Conservation (phyloP, 176 grass and related monocot species). For the Triticum turgidum region DNA sequence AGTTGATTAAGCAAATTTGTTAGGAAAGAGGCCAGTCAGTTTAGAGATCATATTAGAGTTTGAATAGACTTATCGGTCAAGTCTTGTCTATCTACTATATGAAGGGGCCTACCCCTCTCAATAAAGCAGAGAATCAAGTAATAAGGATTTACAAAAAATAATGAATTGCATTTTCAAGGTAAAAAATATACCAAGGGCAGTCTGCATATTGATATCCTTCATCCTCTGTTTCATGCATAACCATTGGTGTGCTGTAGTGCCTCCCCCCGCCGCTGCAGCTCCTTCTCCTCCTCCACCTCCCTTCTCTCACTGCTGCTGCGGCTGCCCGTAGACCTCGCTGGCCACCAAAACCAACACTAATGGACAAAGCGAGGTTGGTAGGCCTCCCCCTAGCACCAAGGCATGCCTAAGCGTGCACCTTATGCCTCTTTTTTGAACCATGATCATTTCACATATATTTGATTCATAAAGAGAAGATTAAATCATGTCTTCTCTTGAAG, state of each 20-base stretch:
- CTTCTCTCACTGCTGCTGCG: background rate
- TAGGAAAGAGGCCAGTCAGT: too few relatives aligned
- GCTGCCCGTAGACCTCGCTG: background rate
- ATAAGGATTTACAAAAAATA: background rate
- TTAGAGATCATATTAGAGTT: too few relatives aligned
- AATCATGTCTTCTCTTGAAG: background rate
- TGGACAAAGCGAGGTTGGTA: background rate
- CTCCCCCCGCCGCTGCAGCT: background rate
- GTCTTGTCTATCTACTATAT: too few relatives aligned
- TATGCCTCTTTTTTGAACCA: background rate
- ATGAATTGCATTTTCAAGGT: background rate
- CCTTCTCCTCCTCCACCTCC: background rate
- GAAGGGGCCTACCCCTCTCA: too few relatives aligned
- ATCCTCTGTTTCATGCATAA: background rate
- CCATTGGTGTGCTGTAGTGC: too few relatives aligned
- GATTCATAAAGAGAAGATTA: background rate
- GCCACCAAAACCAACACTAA: background rate
- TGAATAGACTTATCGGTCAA: too few relatives aligned
- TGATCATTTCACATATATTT: constrained; percentile 1
- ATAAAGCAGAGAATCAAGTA: background rate
- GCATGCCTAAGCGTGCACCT: background rate
- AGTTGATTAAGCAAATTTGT: too few relatives aligned
- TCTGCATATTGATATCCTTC: background rate
- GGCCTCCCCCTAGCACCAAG: background rate
- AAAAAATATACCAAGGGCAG: background rate